phyloP scores from a whole-genome alignment of 1,284 basidiomycete species.

The Amylostereum areolatum region DNA sequence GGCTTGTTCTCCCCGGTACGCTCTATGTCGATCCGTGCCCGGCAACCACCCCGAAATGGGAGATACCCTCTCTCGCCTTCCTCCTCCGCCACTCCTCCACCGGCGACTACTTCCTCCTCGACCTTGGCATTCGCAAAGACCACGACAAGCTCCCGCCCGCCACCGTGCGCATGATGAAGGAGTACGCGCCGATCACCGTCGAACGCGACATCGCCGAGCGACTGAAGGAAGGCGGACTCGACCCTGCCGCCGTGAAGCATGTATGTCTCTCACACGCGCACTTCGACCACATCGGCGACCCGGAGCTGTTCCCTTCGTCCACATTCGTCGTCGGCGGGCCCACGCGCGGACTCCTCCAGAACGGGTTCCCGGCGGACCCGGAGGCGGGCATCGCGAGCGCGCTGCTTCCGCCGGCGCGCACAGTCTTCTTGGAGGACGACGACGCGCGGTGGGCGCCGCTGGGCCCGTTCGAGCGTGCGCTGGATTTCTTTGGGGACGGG shows the following conservation, averaged over 20 bases:
- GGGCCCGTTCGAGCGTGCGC: slow-evolving; percentile 44
- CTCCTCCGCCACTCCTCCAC: slow-evolving; percentile 39
- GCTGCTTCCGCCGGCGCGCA: slow-evolving; percentile 38
- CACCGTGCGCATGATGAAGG: too few species aligned
- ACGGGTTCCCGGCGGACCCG: slow-evolving; percentile 37
- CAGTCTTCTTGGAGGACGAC: slow-evolving; percentile 29
- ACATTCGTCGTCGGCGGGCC: slow-evolving; percentile 39
- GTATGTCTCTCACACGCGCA: slow-evolving; percentile 49
- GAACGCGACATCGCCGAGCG: slow-evolving; percentile 41
- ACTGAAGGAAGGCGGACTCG: slow-evolving; percentile 39
- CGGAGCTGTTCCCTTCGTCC: slow-evolving; percentile 37
- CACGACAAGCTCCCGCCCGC: slow-evolving; percentile 34
- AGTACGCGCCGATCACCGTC: slow-evolving; percentile 21
- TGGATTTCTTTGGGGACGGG: slow-evolving; percentile 54
- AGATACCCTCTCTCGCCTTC: slow-evolving; percentile 42
- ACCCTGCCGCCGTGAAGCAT: slow-evolving; percentile 34
- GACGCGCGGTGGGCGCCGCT: slow-evolving; percentile 27
- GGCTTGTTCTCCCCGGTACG: slow-evolving; percentile 28
- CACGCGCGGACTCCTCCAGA: slow-evolving; percentile 25
- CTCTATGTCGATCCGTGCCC: slow-evolving; percentile 16
- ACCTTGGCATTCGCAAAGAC: slow-evolving; percentile 46
- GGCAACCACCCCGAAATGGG: slow-evolving; percentile 7
- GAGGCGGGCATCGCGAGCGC: slow-evolving; percentile 25
- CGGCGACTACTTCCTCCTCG: slow-evolving; percentile 39
- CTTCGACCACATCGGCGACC: slow-evolving; percentile 39